Evolutionary conservation across 2,329 filamentous ascomycete genomes (phyloP).

Genomic region (Pseudodiploospora longispora): DNA sequence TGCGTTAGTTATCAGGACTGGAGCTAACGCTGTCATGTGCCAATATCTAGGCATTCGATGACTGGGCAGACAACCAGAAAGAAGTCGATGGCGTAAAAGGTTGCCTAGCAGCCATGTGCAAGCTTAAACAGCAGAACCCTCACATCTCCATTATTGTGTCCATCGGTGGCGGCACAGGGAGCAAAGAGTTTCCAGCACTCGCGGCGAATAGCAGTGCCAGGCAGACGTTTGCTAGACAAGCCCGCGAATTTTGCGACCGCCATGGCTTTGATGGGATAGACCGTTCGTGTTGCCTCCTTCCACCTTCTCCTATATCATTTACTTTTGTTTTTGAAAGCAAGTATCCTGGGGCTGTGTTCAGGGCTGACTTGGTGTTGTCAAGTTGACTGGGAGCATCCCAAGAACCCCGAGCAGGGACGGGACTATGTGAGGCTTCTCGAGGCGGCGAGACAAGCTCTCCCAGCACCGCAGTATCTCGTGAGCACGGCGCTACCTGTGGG

Average conservation of each 20-base stretch:
- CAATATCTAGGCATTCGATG: constrained; percentile 39
- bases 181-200: constrained; percentile 51
- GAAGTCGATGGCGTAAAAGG: constrained; percentile 50
- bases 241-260: constrained; percentile 45
- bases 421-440: constrained; percentile 50
- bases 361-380: background rate
- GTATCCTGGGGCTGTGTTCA: background rate
- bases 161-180: constrained; percentile 56
- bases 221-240: constrained; percentile 46
- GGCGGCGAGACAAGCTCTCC: constrained; percentile 45
- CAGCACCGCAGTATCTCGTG: constrained; percentile 47
- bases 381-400: constrained; percentile 65
- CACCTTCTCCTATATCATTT: background rate
- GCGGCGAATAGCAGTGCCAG: constrained; percentile 40
- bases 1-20: no score
- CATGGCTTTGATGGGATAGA: constrained; percentile 58
- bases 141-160: constrained; percentile 54
- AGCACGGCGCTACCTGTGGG: constrained; percentile 56
- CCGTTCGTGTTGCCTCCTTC: constrained; percentile 29
- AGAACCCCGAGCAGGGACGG: constrained; percentile 41
- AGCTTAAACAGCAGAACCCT: constrained; percentile 48
- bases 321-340: no score
- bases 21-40: background rate
- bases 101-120: constrained; percentile 51
- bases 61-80: constrained; percentile 55